Base-by-base conservation (phyloP, 2,329 filamentous ascomycete species). In the Meredithiella fracta region DNA sequence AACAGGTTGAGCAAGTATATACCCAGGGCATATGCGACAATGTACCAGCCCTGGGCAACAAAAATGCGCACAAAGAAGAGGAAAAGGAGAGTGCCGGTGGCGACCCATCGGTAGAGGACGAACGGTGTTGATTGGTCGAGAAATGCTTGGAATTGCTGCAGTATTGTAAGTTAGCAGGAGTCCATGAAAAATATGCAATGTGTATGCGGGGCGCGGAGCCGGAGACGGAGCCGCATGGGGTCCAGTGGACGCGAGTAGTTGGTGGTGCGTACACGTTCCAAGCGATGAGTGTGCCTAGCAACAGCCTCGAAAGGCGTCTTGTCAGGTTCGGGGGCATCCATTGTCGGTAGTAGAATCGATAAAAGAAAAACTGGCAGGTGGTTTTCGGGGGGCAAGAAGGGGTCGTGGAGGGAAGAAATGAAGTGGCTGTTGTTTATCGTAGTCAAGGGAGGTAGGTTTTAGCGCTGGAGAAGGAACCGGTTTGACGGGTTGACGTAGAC, bases 1-100 rank as follows among this genome's bases (percentile, higher is more conserved):
- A 98, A 98, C 59, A 98, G 82, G 73, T 98, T 98, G 60, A 98
- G 83, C 51, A 98, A 86, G 75, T 98, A 98, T 71, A 98, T 98
- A 63, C 91, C 92, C 56, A 98, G 82, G 38, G 91, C 92, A 71
- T 98, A 98, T 63, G 90, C 91, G 64, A 98, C 92, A 62, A 98
- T 97, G 69, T 98, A 98, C 92, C 92, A 98, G 71, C 92, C 92
- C 73, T 97, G 89, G 59, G 89, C 88, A 53, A 95, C 61, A 62
- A 98, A 75, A 69, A 98, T 94, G 67, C 92, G 83, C 62, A 92
- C 67, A 67, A 88, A 91, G 75, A 98, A 98, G 63, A 89, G 60
- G 60, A 87, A 57, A 59, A 97, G 80, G 56, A 85, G 75, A 42
- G 78, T 74, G 53, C 71, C 86, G n/a, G 91, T 95, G 68, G 83